Evolutionary conservation across 2,329 filamentous ascomycete genomes (phyloP).

Genomic region (Colletotrichum destructivum): DNA sequence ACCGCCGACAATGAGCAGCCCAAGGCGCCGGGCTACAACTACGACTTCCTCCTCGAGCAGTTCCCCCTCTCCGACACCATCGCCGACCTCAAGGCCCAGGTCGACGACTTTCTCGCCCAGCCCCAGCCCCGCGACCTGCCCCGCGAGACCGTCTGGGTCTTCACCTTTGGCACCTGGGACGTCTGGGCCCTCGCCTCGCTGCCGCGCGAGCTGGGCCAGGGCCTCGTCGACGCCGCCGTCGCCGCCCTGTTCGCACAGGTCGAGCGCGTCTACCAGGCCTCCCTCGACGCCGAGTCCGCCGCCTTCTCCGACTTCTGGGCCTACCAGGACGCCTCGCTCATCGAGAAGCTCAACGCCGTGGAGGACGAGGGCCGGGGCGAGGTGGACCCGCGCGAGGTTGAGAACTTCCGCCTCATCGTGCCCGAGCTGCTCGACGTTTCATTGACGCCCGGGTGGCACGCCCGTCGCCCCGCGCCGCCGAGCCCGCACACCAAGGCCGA

Average conservation of each 20-base stretch:
- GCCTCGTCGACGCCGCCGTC: conserved; percentile 55
- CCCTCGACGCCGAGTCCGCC: conserved; percentile 58
- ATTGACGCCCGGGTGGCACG: conserved; percentile 67
- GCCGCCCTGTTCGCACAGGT: conserved; percentile 61
- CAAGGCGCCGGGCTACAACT: conserved; percentile 58
- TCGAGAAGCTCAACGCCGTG: conserved; percentile 39
- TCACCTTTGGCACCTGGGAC: conserved; percentile 70
- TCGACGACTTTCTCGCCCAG: conserved; percentile 61
- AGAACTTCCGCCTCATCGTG: conserved; percentile 66
- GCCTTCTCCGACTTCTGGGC: conserved; percentile 63
- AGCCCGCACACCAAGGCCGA: conserved; percentile 64
- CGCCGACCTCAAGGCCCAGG: conserved; percentile 61
- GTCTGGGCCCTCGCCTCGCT: conserved; percentile 66
- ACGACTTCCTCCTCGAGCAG: conserved; percentile 58
- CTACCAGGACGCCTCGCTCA: conserved; percentile 45
- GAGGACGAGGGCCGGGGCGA: not conserved
- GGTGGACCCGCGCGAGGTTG: conserved; percentile 47
- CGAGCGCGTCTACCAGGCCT: conserved; percentile 62
- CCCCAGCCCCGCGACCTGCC: conserved; percentile 52
- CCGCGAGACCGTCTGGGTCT: conserved; percentile 67
- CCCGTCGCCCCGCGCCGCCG: conserved; percentile 58
- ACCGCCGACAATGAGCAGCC: conserved; percentile 50
- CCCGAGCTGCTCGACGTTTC: conserved; percentile 69
- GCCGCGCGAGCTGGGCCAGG: conserved; percentile 56
- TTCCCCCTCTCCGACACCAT: conserved; percentile 58